Evolutionary conservation across 2,329 filamentous ascomycete species (phyloP), one percentile per base, ranked within the genome.

Genomic region (Golovinomyces cichoracearum): DNA sequence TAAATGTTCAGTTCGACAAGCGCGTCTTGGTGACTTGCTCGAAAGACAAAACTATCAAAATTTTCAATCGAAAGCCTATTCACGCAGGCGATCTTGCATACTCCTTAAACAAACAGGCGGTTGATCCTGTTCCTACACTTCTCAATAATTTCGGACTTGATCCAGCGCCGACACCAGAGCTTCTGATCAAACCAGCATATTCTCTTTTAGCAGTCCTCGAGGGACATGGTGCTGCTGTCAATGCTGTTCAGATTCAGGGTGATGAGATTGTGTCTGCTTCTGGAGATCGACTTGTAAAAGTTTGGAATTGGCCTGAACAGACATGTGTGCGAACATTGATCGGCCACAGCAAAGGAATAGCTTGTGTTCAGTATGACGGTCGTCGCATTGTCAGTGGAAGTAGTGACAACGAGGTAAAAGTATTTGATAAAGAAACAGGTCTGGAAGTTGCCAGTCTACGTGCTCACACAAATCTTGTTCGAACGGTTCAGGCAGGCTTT

Each of bases 321-420:
- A 67, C 72, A 40, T 88, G 83, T 61, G 70, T 73, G 41, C 76
- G 81, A 57, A 93, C 83, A 0, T 76, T 93, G 29, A 70, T 82
- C 35, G 90, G 88, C 1, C 90, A 98, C 58, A 76, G 75, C 53
- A 98, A 98, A 62, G 90, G 90, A 27, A 95, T 98, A 57, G 90
- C 90, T 2, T 98, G 90, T 61, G 86, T 98, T 15, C 88, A 98
- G 63, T 95, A 90, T 59, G 90, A 98, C 60, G 85, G 84, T 23
- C 77, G 83, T 47, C 76, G 90, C 19, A 92, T 98, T 53, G 84
- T 98, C 47, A 94, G 84, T 57, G 90, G 90, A 2, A 94, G 86
- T 62, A 94, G 86, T 56, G 90, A 98, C 62, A 85, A 92, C 60
- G 86, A 90, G 37, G 84, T 98, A 27, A 85, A 90, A 55, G 90